Evolutionary conservation across 176 grass and related monocot genomes (phyloP).

Genomic region (Zoysia japonica): DNA sequence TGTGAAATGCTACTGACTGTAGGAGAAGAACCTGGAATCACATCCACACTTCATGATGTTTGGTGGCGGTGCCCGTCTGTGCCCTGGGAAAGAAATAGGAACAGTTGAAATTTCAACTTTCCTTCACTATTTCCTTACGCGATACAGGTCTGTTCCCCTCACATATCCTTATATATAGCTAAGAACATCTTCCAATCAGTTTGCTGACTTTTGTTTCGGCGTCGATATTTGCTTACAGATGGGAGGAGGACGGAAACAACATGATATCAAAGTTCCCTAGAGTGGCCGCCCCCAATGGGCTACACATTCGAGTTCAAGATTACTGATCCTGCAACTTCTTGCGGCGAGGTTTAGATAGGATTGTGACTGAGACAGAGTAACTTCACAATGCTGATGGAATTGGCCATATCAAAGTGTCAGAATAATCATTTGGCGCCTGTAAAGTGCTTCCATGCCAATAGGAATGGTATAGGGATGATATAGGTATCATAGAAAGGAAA

Average conservation of each 20-base stretch:
- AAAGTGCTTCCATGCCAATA: conserved; percentile 36
- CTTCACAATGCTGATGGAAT: conserved; percentile 24
- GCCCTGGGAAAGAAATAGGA: conserved; percentile 90
- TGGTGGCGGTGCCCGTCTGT: conserved; percentile 85
- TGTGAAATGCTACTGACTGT: conserved; percentile 13
- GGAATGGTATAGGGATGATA: conserved; percentile 39
- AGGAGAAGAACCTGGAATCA: conserved; percentile 79
- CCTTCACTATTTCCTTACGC: conserved; percentile 90
- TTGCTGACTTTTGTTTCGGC: conserved; percentile 9
- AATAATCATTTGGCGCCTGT: conserved; percentile 41
- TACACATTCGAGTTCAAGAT: conserved; percentile 72
- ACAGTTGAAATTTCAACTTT: conserved; percentile 84
- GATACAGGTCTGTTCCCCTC: conserved; percentile 64
- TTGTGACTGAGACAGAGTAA: conserved; percentile 35
- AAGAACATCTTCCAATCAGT: background rate
- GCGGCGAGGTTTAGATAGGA: conserved; percentile 43
- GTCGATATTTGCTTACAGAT: conserved; percentile 54
- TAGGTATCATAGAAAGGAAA: conserved; percentile 39
- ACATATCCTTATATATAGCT: background rate
- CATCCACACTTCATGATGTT: conserved; percentile 97
- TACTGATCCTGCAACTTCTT: conserved; percentile 51
- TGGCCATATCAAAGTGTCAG: conserved; percentile 34
- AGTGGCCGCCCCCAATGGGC: conserved; percentile 86
- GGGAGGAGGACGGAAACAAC: conserved; percentile 79
- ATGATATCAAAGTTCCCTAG: conserved; percentile 84